Evolutionary conservation across 1,284 basidiomycete genomes (phyloP), one percentile per base, ranked within the genome.

Genomic region (Sparassis latifolia): DNA sequence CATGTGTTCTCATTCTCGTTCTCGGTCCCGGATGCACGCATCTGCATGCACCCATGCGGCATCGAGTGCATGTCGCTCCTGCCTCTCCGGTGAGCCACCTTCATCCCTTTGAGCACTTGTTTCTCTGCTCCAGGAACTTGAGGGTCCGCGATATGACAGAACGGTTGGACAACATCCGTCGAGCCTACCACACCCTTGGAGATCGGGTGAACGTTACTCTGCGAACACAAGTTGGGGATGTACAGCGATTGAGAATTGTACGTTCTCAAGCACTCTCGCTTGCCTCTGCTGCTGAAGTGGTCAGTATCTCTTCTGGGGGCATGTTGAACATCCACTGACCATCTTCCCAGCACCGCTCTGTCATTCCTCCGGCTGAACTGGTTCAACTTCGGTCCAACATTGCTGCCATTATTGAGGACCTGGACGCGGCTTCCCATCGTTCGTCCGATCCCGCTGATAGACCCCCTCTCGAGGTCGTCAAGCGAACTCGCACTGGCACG

Each of bases 391-490:
- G 51, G 33, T 3, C 42, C 10, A 55, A 52, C 40, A 44, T 64
- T 27, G 31, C 30, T 7, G 9, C 28, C 10, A 69, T 69, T 62
- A 46, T 63, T 27, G 41, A 33, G 2, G 58, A 51, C 29, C 50
- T 69, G 2, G 54, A 59, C 28, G 41, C 47, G 1, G 63, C 64
- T 5, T 52, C 44, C 7, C 44, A 57, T 12, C 52, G 45, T 9
- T 63, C 62, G 6, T 46, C 50, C 6, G 64, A 68, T 44, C 50
- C 55, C 4, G 52, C 57, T 4, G 51, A 64, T 20, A 47, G 27
- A 0, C 38, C 52, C 2, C 37, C 52, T 4, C 39, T 62, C 4
- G 10, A 49, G 31, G 52, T 64, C 2, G 41, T 52, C 2, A 33
- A 49, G 20, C 33, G 7, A 3, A 42, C 47, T 6, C 50, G 27